Evolutionary conservation across 805 yeast species (phyloP).

Genomic region (Wickerhamomyces chambardii): DNA sequence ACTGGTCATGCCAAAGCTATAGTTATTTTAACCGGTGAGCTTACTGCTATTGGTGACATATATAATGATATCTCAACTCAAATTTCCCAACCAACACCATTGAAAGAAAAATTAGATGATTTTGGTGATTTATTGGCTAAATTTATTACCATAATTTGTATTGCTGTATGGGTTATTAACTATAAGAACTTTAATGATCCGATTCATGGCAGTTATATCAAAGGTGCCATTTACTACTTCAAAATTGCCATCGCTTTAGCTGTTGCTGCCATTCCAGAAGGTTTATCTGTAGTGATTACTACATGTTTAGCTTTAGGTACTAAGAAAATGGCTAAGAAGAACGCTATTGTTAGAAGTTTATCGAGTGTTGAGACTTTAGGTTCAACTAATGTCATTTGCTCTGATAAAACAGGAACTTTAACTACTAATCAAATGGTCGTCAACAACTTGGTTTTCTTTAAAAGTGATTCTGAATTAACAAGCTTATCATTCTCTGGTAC

Average conservation of each 20-base stretch:
- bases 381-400: conserved; percentile 38
- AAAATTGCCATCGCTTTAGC: conserved; percentile 40
- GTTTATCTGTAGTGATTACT: conserved; percentile 42
- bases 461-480: conserved; percentile 15
- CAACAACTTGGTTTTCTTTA: conserved; percentile 22
- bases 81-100: conserved; percentile 25
- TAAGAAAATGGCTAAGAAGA: conserved; percentile 34
- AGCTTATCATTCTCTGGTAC: conserved; percentile 31
- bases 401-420: conserved; percentile 37
- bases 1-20: conserved; percentile 35
- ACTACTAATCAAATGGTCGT: conserved; percentile 44
- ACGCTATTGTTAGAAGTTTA: conserved; percentile 37
- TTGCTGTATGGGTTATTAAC: conserved; percentile 36
- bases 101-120: conserved; percentile 26
- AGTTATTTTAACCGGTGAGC: conserved; percentile 36
- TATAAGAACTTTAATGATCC: conserved; percentile 29
- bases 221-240: conserved; percentile 39
- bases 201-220: conserved; percentile 31
- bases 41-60: conserved; percentile 39
- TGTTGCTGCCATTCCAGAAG: conserved; percentile 47
- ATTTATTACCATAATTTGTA: conserved; percentile 35
- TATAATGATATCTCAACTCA: conserved; percentile 33
- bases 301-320: conserved; percentile 43
- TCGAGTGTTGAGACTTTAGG: conserved; percentile 52
- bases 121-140: conserved; percentile 32